Base-by-base conservation (phyloP, 2,329 filamentous ascomycete genomes). In the Venturiaceae sp. region DNA sequence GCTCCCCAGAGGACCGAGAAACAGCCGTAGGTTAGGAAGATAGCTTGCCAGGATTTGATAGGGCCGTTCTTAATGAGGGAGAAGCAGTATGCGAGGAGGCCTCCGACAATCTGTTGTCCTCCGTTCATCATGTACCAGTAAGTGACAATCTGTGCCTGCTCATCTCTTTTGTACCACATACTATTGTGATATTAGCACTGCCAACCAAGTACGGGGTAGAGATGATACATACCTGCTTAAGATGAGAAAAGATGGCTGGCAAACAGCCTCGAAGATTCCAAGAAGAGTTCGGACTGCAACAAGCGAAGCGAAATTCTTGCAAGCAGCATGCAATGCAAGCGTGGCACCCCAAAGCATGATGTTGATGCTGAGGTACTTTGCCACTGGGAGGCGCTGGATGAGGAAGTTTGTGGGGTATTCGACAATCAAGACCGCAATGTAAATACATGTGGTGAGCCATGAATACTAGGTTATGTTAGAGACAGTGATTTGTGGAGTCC, bases 51-150 rank as follows among this genome's bases (percentile, higher is more conserved):
- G 16, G 82, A 83, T 65, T 78, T 78, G 59, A 87, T 74, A 0
- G 77, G 73, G 3, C 80, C 79, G 4, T 64, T 71, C 16, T 71
- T 73, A 58, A 74, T 69, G 9, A 71, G 63, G 5, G 66, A 66
- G 65, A 76, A 73, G 60, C 68, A 77, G 64, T 82, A 83, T 0
- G 85, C 85, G 0, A 89, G 74, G 0, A 89, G 77, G 5, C 86
- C 86, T 33, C 86, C 86, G 7, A 88, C 83, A 55, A 89, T 85
- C 66, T 88, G 86, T 66, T 89, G 86, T 0, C 77, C 79, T 1
- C 86, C 86, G 66, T 89, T 90, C 84, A 88, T 89, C 82, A 87
- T 87, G 61, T 76, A 83, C 85, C 86, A 89, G 69, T 83, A 87
- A 0, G 84, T 86, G 3, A 88, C 84, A 5, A 82, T 80, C 0